Percentiles rank a stretch among this genome's conserved stretches.
phyloP scores from a whole-genome alignment of 2,329 filamentous ascomycete genomes.

The Scytalidium sp. region DNA sequence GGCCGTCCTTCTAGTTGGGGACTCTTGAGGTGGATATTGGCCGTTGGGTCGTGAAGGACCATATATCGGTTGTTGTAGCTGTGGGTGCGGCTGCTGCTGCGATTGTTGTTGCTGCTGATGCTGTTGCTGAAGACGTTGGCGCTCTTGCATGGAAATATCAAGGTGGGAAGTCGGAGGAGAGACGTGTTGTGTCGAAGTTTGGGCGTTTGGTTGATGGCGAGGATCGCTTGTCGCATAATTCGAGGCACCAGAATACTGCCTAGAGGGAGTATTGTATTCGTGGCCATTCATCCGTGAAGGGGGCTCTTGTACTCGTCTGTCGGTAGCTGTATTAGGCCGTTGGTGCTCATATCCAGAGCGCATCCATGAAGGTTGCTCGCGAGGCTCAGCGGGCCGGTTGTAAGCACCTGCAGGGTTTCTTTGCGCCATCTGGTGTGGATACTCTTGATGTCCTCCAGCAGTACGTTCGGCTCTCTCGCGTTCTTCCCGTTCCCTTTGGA shows the following conservation, averaged over 20 bases:
- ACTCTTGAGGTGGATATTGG: constrained; percentile 41
- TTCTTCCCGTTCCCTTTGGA: constrained; percentile 14
- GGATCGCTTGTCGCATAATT: constrained; percentile 23
- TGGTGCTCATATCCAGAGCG: constrained; percentile 20
- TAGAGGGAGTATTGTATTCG: not conserved
- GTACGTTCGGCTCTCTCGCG: constrained; percentile 36
- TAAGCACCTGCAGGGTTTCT: constrained; percentile 18
- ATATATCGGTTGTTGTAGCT: constrained; percentile 28
- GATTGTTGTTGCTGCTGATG: constrained; percentile 32
- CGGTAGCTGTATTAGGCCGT: constrained; percentile 5
- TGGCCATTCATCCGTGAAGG: not conserved
- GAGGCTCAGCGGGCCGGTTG: constrained; percentile 21
- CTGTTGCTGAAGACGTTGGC: constrained; percentile 30
- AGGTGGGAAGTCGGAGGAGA: constrained; percentile 27
- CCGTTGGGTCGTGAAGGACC: constrained; percentile 38
- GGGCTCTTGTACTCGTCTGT: constrained; percentile 11
- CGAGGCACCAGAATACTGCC: constrained; percentile 19
- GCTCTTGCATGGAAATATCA: constrained; percentile 21
- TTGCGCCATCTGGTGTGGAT: constrained; percentile 22
- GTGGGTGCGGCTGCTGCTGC: constrained; percentile 30
- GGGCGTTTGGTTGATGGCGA: constrained; percentile 29
- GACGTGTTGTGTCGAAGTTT: constrained; percentile 30
- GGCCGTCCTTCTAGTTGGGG: constrained; percentile 36
- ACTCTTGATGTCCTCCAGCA: constrained; percentile 18
- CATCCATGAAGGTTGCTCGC: constrained; percentile 25